These are phyloP conservation scores for Hypholoma fasciculare DNA, from an alignment of 768 basidiomycete genomes.

Conservation along the genomic window DNA sequence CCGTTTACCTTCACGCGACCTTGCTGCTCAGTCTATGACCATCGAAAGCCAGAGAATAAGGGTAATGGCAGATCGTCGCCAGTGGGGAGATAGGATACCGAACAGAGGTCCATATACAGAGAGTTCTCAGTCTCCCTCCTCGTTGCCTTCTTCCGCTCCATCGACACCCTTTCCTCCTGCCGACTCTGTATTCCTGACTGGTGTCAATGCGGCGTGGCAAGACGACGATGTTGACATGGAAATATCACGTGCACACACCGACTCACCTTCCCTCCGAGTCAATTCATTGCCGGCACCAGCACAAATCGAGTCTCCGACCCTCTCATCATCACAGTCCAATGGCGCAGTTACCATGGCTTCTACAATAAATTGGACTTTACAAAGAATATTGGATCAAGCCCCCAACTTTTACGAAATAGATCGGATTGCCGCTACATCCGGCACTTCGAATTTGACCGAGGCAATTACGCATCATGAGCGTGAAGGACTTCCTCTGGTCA, in stretches of 20 bases:
- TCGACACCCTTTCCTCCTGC: too few species aligned
- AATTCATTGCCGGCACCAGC: background rate
- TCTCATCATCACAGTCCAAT: background rate
- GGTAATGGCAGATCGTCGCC: too few species aligned
- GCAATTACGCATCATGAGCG: slow-evolving; percentile 47
- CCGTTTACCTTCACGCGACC: too few species aligned
- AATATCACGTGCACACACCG: too few species aligned
- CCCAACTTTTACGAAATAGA: slow-evolving; percentile 38
- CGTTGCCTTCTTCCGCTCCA: too few species aligned
- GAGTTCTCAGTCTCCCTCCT: too few species aligned
- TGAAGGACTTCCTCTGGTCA: slow-evolving; percentile 59
- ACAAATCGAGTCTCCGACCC: background rate
- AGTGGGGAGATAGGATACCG: too few species aligned
- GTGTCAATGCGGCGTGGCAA: too few species aligned
- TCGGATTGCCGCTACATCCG: slow-evolving; percentile 29
- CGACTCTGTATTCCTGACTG: too few species aligned
- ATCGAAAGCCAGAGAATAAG: background rate
- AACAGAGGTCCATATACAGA: too few species aligned
- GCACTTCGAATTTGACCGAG: slow-evolving; percentile 28
- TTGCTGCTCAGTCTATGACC: background rate
- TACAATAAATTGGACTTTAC: slow-evolving; percentile 53
- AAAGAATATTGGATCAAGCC: slow-evolving; percentile 35
- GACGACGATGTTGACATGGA: too few species aligned
- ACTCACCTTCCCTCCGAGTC: background rate
- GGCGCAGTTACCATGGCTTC: slow-evolving; percentile 24